Evolutionary conservation across 2,329 filamentous ascomycete species (phyloP).

Genomic region (Pezizomycotina sp.): DNA sequence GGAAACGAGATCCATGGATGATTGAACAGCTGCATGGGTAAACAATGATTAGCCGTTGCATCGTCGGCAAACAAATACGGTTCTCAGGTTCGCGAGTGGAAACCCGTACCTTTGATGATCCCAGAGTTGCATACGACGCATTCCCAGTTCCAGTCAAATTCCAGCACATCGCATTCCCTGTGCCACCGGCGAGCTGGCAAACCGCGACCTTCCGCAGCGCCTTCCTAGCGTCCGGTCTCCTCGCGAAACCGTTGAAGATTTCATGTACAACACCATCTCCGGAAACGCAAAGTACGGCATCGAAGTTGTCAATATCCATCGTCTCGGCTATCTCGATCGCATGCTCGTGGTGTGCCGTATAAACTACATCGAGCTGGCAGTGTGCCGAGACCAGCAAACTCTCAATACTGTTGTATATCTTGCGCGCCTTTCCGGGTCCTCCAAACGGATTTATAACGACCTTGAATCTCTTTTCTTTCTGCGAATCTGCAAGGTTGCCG

Average conservation of each 20-base stretch:
- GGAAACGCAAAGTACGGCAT: conserved; percentile 75
- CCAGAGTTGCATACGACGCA: conserved; percentile 61
- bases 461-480: conserved; percentile 60
- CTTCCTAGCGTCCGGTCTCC: conserved; percentile 53
- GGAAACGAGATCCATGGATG: conserved; percentile 68
- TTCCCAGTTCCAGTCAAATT: conserved; percentile 72
- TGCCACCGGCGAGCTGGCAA: conserved; percentile 77
- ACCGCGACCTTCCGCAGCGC: conserved; percentile 67
- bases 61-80: neutral
- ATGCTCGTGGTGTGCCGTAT: conserved; percentile 57
- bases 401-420: conserved; percentile 56
- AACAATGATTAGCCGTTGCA: conserved; percentile 1
- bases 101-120: conserved; percentile 53
- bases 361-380: conserved; percentile 57
- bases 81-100: neutral
- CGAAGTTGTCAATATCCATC: conserved; percentile 62
- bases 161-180: conserved; percentile 82
- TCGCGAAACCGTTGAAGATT: conserved; percentile 81
- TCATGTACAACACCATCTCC: conserved; percentile 86
- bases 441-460: conserved; percentile 83
- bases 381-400: conserved; percentile 70
- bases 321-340: conserved; percentile 59
- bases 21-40: conserved; percentile 40
- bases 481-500: conserved; percentile 29
- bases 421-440: conserved; percentile 60